Percentiles rank a stretch among this genome's conserved stretches.
These are phyloP conservation scores for Phytophthora tubulina DNA, from an alignment of 352 stramenopile species.

Conservation along the genomic window DNA sequence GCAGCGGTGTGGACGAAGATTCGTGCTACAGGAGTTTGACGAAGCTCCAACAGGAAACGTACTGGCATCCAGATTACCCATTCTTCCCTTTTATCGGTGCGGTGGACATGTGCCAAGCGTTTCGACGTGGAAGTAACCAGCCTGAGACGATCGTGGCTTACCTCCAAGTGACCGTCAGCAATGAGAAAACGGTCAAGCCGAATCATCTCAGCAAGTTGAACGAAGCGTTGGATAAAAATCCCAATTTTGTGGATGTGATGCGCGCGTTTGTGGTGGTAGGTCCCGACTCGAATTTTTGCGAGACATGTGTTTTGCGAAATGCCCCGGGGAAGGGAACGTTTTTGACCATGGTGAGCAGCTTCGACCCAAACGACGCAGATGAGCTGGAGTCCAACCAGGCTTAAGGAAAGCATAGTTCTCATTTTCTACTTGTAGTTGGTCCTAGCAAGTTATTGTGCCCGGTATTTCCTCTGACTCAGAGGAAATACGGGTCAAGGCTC, in stretches of 20 bases:
- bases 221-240: slow-evolving; percentile 31
- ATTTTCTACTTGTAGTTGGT: no score
- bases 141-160: slow-evolving; percentile 23
- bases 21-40: slow-evolving; percentile 16
- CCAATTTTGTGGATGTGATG: slow-evolving; percentile 7
- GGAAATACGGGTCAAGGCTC: no score
- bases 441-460: no score
- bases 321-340: neutral
- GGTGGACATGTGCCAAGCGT: slow-evolving; percentile 27
- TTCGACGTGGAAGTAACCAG: slow-evolving; percentile 9
- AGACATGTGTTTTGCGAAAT: slow-evolving; percentile 4
- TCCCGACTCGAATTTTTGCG: slow-evolving; percentile 15
- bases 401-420: no score
- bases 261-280: slow-evolving; percentile 7
- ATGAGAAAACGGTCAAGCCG: slow-evolving; percentile 26
- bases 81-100: slow-evolving; percentile 35
- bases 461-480: no score
- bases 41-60: slow-evolving; percentile 17
- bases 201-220: slow-evolving; percentile 15
- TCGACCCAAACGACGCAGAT: slow-evolving; percentile 3
- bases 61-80: slow-evolving; percentile 28
- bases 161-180: slow-evolving; percentile 20
- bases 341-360: slow-evolving; percentile 21
- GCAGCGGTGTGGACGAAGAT: slow-evolving; percentile 11
- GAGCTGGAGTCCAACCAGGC: no score